Conservation (phyloP, 73 alveolate species). For the Tetrahymena thermophila region DNA sequence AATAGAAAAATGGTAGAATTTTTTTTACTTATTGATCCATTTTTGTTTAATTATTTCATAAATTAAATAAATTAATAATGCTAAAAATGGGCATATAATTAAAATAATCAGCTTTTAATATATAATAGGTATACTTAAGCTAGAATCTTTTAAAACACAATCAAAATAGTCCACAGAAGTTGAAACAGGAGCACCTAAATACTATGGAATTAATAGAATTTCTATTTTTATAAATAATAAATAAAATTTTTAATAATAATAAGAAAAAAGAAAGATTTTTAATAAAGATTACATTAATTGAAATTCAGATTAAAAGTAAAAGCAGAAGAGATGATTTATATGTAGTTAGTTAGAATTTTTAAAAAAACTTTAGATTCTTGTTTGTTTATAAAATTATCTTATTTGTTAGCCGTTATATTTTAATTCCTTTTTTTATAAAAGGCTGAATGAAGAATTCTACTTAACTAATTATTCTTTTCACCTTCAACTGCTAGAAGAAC, state of each 20-base stretch:
- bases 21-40: neutral
- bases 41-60: neutral
- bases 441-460: neutral
- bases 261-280: too few species aligned
- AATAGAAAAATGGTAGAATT: neutral
- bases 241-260: too few species aligned
- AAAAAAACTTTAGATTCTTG: neutral
- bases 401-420: too few species aligned
- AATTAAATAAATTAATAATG: too few species aligned
- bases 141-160: neutral
- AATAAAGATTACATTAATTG: neutral
- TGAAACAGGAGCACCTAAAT: neutral
- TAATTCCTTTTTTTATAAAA: too few species aligned
- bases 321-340: neutral
- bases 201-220: too few species aligned
- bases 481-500: neutral
- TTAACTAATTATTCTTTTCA: neutral
- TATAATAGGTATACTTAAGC: neutral
- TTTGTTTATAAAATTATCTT: too few species aligned
- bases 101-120: neutral
- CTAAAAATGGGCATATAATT: neutral
- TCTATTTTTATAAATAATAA: neutral
- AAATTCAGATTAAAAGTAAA: neutral
- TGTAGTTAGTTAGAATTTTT: neutral
- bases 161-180: neutral